Evolutionary conservation across 495 filamentous ascomycete genomes (phyloP).

Genomic region (Penicillium manginii): DNA sequence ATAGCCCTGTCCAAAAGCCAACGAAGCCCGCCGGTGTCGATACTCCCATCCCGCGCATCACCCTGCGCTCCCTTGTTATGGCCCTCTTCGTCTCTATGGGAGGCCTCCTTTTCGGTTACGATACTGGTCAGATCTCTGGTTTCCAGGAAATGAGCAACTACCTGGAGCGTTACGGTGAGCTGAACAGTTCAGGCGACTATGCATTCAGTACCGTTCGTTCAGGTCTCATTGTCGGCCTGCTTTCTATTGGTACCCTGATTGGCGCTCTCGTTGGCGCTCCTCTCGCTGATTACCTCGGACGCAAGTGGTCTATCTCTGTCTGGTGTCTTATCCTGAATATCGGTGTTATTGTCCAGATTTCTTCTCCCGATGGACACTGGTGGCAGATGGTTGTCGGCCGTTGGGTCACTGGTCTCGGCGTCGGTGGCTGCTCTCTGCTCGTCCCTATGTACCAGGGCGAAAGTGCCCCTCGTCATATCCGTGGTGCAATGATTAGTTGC

Average conservation of each 20-base stretch:
- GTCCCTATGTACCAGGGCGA: slow-evolving; percentile 79
- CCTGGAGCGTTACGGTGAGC: slow-evolving; percentile 47
- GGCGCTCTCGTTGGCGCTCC: slow-evolving; percentile 65
- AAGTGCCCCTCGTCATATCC: slow-evolving; percentile 65
- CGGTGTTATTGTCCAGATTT: slow-evolving; percentile 68
- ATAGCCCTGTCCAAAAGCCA: slow-evolving; percentile 31
- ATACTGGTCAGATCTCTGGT: slow-evolving; percentile 57
- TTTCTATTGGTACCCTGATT: slow-evolving; percentile 69
- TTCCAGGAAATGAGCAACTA: slow-evolving; percentile 66
- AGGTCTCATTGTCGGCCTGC: slow-evolving; percentile 58
- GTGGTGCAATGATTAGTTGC: slow-evolving; percentile 67
- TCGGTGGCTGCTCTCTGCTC: slow-evolving; percentile 69
- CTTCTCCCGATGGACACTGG: slow-evolving; percentile 56
- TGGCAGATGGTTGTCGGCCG: slow-evolving; percentile 58
- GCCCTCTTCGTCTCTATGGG: slow-evolving; percentile 66
- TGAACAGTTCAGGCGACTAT: slow-evolving; percentile 32
- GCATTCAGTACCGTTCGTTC: slow-evolving; percentile 53
- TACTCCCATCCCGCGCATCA: slow-evolving; percentile 47
- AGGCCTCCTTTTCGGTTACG: slow-evolving; percentile 63
- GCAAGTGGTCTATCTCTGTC: slow-evolving; percentile 55
- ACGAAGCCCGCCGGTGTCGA: slow-evolving; percentile 34
- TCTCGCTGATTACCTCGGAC: slow-evolving; percentile 53
- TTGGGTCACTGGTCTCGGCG: slow-evolving; percentile 67
- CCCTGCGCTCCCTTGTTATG: slow-evolving; percentile 52
- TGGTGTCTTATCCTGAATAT: slow-evolving; percentile 66